Evolutionary conservation across 2,329 filamentous ascomycete species (phyloP).

Genomic region (Colletotrichum karsti): DNA sequence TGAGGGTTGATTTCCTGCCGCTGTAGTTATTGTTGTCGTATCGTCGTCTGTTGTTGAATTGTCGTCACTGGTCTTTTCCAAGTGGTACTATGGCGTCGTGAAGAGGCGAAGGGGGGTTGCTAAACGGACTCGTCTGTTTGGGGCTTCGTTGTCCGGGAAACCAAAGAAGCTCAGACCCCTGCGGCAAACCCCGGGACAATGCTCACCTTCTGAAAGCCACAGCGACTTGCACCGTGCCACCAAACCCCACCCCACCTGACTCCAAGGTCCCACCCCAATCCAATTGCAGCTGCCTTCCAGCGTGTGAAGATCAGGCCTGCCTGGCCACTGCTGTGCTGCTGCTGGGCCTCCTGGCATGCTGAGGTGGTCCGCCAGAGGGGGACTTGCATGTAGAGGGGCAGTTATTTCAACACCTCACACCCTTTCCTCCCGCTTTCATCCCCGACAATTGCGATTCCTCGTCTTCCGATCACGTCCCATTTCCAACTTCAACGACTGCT

Average conservation of each 20-base stretch:
- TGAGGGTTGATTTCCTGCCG: background rate
- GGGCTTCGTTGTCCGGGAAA: constrained; percentile 23
- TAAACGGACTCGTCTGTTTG: constrained; percentile 19
- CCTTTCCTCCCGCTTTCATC: constrained; percentile 42
- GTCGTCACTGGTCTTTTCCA: background rate
- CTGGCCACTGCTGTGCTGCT: background rate
- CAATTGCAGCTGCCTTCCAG: constrained; percentile 26
- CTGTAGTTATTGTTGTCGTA: background rate
- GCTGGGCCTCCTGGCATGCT: constrained; percentile 9
- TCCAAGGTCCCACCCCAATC: constrained; percentile 27
- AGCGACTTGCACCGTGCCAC: constrained; percentile 17
- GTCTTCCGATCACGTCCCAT: constrained; percentile 37
- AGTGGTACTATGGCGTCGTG: background rate
- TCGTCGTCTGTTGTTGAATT: background rate
- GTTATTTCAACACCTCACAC: constrained; percentile 42
- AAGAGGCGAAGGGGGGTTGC: constrained; percentile 1
- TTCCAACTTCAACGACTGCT: constrained; percentile 36
- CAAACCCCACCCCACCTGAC: constrained; percentile 21
- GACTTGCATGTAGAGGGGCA: constrained; percentile 49
- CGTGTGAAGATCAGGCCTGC: constrained; percentile 19
- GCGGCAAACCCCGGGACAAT: constrained; percentile 7
- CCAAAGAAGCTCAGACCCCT: constrained; percentile 23
- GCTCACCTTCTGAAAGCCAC: background rate
- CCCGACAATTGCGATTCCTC: constrained; percentile 23
- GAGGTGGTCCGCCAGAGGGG: constrained; percentile 26